Percentiles rank a stretch among this genome's conserved stretches.
Conservation (phyloP, 768 basidiomycete species). For the Rhodosporidiobolus sp. region DNA sequence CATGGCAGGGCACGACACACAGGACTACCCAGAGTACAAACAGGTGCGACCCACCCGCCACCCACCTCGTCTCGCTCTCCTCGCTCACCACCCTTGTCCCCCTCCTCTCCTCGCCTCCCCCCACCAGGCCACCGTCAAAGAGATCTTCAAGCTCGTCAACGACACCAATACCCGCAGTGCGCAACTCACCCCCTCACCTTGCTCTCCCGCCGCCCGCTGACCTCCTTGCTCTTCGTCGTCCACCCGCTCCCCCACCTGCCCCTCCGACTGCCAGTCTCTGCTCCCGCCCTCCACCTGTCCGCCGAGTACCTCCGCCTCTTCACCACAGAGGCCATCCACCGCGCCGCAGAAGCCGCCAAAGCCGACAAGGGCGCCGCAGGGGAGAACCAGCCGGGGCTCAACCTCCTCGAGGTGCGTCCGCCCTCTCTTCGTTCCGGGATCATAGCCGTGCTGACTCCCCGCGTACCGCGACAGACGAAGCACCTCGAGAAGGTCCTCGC, state of each 20-base stretch:
- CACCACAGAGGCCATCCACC: slow-evolving; percentile 33
- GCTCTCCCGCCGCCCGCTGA: too few relatives aligned
- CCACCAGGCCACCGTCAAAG: slow-evolving; percentile 28
- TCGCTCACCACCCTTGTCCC: neutral
- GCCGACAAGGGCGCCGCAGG: neutral
- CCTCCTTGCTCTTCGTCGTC: neutral
- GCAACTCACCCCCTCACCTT: neutral
- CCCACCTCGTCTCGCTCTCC: neutral
- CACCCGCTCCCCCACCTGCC: neutral
- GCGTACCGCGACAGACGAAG: neutral
- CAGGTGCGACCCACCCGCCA: neutral
- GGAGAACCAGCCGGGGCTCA: neutral
- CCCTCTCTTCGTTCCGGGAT: too few relatives aligned
- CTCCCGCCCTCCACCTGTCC: slow-evolving; percentile 28
- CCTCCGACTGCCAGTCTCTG: slow-evolving; percentile 8
- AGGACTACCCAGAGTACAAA: slow-evolving; percentile 25
- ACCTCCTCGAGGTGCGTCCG: slow-evolving; percentile 22
- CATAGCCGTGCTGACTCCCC: neutral
- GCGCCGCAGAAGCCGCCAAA: slow-evolving; percentile 21
- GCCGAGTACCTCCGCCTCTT: slow-evolving; percentile 38
- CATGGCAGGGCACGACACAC: neutral
- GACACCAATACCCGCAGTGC: slow-evolving; percentile 21
- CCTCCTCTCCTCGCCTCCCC: neutral
- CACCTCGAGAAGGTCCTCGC: slow-evolving; percentile 37
- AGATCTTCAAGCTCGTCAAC: slow-evolving; percentile 20